A percentile compares a stretch with the other conserved stretches of the same genome.
These are phyloP conservation scores for Strobilomyces dryophilus DNA, from an alignment of 768 basidiomycete genomes.

Conservation along the genomic window DNA sequence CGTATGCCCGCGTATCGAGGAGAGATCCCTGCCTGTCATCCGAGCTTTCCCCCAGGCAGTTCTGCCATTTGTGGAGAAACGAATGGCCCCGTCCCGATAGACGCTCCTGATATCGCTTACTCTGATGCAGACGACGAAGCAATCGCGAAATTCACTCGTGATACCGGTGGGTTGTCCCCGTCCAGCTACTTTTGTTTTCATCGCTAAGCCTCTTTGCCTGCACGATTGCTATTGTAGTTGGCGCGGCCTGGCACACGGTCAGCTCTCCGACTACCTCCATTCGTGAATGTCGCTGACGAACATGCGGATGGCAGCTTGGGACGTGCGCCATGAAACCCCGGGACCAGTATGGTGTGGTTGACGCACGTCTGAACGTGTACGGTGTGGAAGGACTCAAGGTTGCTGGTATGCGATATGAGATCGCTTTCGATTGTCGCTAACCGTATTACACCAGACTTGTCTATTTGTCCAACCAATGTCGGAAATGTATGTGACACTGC, in stretches of 20 bases:
- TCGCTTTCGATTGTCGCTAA: too few species aligned
- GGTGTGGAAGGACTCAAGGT: constrained; percentile 57
- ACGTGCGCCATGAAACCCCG: constrained; percentile 69
- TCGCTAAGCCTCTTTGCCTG: not conserved
- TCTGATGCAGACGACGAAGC: constrained; percentile 33
- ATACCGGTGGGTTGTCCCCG: constrained; percentile 4
- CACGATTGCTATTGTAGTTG: too few species aligned
- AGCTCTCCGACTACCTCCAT: not conserved
- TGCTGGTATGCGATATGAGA: constrained; percentile 38
- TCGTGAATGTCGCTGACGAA: not conserved
- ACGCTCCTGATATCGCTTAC: constrained; percentile 33
- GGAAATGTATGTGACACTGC: constrained; percentile 14
- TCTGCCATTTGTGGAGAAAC: constrained; percentile 22
- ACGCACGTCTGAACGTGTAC: constrained; percentile 57
- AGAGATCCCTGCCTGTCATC: constrained; percentile 18
- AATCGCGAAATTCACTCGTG: constrained; percentile 26
- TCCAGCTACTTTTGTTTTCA: not conserved
- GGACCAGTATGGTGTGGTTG: constrained; percentile 58
- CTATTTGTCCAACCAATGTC: constrained; percentile 29
- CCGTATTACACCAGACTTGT: constrained; percentile 29
- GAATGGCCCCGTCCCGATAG: constrained; percentile 18
- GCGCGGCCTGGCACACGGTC: constrained; percentile 15
- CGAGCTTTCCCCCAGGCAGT: constrained; percentile 29
- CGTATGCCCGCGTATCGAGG: constrained; percentile 40
- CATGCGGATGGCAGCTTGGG: constrained; percentile 41